phyloP scores from a whole-genome alignment of 1,284 basidiomycete genomes.

The Pyrrhoderma lamaoense region DNA sequence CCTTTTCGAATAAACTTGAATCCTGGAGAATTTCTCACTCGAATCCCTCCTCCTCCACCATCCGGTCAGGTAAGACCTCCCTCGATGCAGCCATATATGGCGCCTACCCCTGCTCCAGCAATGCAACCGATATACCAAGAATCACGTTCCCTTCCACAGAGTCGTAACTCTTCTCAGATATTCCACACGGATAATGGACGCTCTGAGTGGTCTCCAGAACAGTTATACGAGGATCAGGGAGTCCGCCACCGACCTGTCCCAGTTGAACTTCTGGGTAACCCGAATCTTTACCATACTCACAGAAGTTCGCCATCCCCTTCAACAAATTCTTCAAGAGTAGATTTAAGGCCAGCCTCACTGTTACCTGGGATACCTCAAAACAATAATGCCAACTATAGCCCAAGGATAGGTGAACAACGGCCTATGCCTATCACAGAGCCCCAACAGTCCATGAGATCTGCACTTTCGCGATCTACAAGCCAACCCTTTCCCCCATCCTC shows the following conservation, averaged over 20 bases:
- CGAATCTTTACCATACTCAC: conserved; percentile 1
- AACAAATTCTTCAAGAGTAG: conserved; percentile 9
- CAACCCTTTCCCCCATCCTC: conserved; percentile 5
- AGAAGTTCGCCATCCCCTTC: conserved; percentile 4
- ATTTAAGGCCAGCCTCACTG: not conserved
- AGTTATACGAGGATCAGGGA: conserved; percentile 4
- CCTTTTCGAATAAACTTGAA: conserved; percentile 16
- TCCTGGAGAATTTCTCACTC: conserved; percentile 15
- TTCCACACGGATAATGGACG: not conserved
- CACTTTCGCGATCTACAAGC: conserved; percentile 1
- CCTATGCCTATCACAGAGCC: too few species aligned
- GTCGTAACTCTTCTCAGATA: not conserved
- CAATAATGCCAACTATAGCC: too few species aligned
- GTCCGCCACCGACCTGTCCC: not conserved
- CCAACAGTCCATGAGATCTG: not conserved
- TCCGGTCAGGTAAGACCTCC: not conserved
- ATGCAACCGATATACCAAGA: conserved; percentile 2
- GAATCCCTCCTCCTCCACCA: conserved; percentile 10
- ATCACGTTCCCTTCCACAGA: not conserved
- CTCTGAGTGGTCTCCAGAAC: conserved; percentile 11
- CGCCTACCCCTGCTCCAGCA: not conserved
- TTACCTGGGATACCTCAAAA: too few species aligned
- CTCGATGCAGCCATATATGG: not conserved
- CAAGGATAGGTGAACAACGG: too few species aligned
- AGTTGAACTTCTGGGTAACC: not conserved